These are phyloP conservation scores for Mortierella sp. DNA, from an alignment of 371 early-diverging fungal species.

Conservation along the genomic window DNA sequence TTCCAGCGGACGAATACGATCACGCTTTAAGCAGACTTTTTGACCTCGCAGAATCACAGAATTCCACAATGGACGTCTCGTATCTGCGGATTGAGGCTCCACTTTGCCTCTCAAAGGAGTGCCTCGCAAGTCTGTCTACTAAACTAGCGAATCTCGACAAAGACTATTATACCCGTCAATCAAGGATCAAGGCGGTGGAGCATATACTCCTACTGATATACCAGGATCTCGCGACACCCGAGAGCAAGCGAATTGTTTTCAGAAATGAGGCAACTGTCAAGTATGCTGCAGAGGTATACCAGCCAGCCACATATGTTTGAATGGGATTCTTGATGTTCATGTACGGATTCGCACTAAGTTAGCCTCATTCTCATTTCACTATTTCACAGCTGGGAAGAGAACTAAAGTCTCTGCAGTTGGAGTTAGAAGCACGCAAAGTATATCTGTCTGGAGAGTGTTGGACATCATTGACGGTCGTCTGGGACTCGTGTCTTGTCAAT, in stretches of 20 bases:
- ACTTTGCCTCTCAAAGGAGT: slow-evolving; percentile 43
- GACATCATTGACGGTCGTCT: slow-evolving; percentile 56
- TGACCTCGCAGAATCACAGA: slow-evolving; percentile 26
- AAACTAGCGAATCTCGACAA: slow-evolving; percentile 41
- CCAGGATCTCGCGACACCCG: slow-evolving; percentile 28
- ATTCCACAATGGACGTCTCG: slow-evolving; percentile 7
- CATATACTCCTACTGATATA: slow-evolving; percentile 41
- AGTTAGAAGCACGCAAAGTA: slow-evolving; percentile 58
- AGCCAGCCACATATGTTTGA: no score
- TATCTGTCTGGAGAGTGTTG: slow-evolving; percentile 56
- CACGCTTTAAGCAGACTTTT: slow-evolving; percentile 38
- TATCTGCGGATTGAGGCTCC: slow-evolving; percentile 37
- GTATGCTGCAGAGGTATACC: slow-evolving; percentile 53
- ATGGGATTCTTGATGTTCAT: no score
- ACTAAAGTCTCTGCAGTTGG: slow-evolving; percentile 59
- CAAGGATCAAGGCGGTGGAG: slow-evolving; percentile 52
- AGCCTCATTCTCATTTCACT: no score
- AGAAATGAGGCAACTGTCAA: slow-evolving; percentile 41
- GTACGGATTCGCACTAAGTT: not conserved
- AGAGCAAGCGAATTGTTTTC: slow-evolving; percentile 21
- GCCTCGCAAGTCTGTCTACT: slow-evolving; percentile 33
- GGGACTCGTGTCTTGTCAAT: slow-evolving; percentile 24
- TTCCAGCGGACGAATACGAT: slow-evolving; percentile 41
- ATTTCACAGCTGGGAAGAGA: slow-evolving; percentile 54
- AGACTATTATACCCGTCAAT: slow-evolving; percentile 43